Evolutionary conservation across 179 eudicot genomes (phyloP).

Genomic region (Actinidia arguta): DNA sequence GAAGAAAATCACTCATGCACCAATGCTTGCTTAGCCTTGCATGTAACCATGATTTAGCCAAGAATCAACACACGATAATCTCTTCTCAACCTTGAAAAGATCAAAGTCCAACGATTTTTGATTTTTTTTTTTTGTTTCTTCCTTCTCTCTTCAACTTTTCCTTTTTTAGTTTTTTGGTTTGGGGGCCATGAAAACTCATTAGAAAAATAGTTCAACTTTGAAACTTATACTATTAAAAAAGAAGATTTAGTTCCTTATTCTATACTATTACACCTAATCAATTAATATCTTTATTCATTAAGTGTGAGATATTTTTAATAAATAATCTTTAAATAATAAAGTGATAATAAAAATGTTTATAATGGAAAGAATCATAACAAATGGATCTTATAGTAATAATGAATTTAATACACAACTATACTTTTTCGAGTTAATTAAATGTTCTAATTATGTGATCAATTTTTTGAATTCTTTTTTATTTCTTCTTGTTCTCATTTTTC

Average conservation of each 20-base stretch:
- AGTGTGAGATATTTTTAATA: neutral
- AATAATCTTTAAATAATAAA: neutral
- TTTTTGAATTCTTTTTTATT: neutral
- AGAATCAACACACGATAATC: neutral
- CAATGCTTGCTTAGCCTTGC: neutral
- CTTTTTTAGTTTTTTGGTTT: neutral
- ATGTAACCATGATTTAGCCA: neutral
- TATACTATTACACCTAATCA: neutral
- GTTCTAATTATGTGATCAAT: neutral
- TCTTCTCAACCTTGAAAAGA: neutral
- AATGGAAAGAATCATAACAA: neutral
- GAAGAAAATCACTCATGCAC: neutral
- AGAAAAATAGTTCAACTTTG: neutral
- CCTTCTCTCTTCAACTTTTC: neutral
- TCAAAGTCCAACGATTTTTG: neutral
- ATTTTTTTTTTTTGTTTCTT: neutral
- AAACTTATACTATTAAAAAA: neutral
- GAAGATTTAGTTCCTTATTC: neutral
- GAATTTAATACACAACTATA: neutral
- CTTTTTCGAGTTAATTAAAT: neutral
- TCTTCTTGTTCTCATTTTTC: neutral
- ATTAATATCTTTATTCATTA: neutral
- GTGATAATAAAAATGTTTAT: neutral
- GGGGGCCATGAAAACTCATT: neutral
- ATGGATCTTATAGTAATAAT: neutral